Conservation (phyloP, 345 rosid genomes). For the Acer negundo region DNA sequence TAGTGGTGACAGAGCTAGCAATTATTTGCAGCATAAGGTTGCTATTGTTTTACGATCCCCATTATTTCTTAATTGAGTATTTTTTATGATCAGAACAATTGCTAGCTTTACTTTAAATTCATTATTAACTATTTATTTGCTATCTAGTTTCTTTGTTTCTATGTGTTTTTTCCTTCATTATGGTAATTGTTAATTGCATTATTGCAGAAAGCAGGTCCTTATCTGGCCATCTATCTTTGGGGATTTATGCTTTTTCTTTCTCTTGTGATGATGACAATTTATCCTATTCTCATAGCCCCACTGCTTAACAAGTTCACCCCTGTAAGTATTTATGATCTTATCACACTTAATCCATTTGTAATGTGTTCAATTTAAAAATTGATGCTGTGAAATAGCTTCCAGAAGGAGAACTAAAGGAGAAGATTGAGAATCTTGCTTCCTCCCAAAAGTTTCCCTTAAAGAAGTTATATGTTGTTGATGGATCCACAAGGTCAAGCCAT, state of each 20-base stretch:
- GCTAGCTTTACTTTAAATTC: slow-evolving; percentile 4
- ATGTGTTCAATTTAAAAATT: slow-evolving; percentile 10
- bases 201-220: slow-evolving; percentile 98
- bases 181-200: slow-evolving; percentile 22
- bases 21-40: background rate
- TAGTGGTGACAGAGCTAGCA: slow-evolving; percentile 9
- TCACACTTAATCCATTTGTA: background rate
- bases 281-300: slow-evolving; percentile 91
- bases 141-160: background rate
- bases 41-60: background rate
- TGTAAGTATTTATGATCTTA: slow-evolving; percentile 53
- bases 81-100: background rate
- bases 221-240: slow-evolving; percentile 98
- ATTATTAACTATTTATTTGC: slow-evolving; percentile 8
- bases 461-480: slow-evolving; percentile 97
- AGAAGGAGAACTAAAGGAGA: slow-evolving; percentile 78
- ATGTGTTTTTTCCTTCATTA: background rate
- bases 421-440: slow-evolving; percentile 90
- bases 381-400: slow-evolving; percentile 64
- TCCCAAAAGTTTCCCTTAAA: slow-evolving; percentile 87
- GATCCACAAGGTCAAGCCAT: slow-evolving; percentile 99
- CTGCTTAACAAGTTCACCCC: slow-evolving; percentile 96
- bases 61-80: background rate
- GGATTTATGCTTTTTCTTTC: slow-evolving; percentile 93
- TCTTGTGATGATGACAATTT: slow-evolving; percentile 95